Base-by-base conservation (phyloP, 2,329 filamentous ascomycete species). In the Penicillium paneum region DNA sequence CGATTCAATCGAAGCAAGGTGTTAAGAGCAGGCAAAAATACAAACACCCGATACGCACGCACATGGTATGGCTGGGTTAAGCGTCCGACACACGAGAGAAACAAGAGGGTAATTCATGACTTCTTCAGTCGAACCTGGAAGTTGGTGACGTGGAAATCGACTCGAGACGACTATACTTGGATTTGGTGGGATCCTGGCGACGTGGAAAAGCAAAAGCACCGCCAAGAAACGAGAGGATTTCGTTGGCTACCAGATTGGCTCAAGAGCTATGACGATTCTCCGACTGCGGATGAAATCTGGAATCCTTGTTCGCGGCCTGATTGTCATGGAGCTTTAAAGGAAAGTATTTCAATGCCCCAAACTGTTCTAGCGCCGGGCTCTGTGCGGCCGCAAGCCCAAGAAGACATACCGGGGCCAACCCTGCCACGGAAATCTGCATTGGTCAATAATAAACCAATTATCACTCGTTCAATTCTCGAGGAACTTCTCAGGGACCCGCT, bases 11-110 rank as follows among this genome's bases (percentile, higher is more conserved):
- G 64, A 49, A 54, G 66, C 36, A 71, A 63, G 56, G 67, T 76
- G 29, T 47, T 74, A 19, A 49, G 58, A 41, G 60, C 56, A 49
- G 70, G 70, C 24, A 74, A 71, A 55, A 47, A 57, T 4, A 58
- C 65, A 10, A 63, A 61, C 15, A 61, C 64, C 56, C 71, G 71
- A 13, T 75, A 74, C 55, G 68, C 67, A 24, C 73, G 67, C 39
- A 74, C 73, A 12, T 76, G 74, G 74, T 74, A 76, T 54, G 74
- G 74, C 32, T 76, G 74, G 74, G 63, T 75, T 13, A 61, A 68
- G 2, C 48, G 66, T 12, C 55, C 69, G n/a, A 64, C 58, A 6
- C 68, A 74, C 26, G 61, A 73, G 39, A 55, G 60, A 8, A 66
- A 67, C 29, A 73, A 70, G 51, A 29, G 55, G 8, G 35, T 60